Percentiles rank a stretch among this genome's conserved stretches.
Evolutionary conservation across 192 early-diverging fungal species (phyloP).

Genomic region (Coemansia sp.): DNA sequence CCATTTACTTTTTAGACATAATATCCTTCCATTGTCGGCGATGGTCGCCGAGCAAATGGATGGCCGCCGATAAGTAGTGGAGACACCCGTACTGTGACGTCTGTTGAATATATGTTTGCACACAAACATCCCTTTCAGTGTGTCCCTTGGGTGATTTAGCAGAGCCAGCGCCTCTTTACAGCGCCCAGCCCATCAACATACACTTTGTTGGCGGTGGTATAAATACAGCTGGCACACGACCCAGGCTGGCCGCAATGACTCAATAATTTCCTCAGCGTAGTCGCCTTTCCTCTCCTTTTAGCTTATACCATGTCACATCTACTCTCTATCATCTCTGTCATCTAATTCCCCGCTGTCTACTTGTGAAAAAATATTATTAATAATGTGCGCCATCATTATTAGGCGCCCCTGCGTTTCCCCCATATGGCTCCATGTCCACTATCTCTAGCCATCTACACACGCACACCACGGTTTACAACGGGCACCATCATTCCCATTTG

Average conservation of each 20-base stretch:
- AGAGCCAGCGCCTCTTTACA: background rate
- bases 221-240: slow-evolving; percentile 8
- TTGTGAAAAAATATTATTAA: background rate
- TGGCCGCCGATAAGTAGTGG: slow-evolving; percentile 6
- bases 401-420: slow-evolving; percentile 5
- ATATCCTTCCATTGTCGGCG: background rate
- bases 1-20: background rate
- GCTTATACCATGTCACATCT: background rate
- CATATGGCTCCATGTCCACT: background rate
- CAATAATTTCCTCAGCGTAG: too few species aligned
- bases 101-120: background rate
- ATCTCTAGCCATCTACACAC: background rate
- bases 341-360: background rate
- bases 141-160: background rate
- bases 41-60: slow-evolving; percentile 6
- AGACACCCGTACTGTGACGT: background rate
- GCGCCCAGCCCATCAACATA: background rate
- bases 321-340: background rate
- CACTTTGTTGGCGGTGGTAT: background rate
- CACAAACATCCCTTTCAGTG: background rate
- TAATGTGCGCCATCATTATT: background rate
- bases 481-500: background rate
- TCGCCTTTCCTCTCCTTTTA: background rate
- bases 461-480: background rate
- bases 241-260: background rate